A percentile compares a stretch with the other conserved stretches of the same genome.
Conservation (phyloP, 805 yeast species). For the Suhomyces sp. region DNA sequence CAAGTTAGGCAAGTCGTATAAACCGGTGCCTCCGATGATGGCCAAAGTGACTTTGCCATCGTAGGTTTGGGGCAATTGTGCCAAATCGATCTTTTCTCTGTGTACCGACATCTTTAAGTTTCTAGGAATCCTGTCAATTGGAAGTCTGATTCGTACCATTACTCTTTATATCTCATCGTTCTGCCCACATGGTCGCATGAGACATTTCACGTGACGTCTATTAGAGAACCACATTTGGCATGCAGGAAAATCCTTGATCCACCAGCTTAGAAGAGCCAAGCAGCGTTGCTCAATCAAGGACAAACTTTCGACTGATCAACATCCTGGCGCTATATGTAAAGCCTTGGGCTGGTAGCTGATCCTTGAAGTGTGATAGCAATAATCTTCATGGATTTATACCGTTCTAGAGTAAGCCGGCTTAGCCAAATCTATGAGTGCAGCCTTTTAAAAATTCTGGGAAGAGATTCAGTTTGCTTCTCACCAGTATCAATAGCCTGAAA, state of each 20-base stretch:
- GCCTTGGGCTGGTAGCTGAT: too few relatives aligned
- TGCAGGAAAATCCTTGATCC: not conserved
- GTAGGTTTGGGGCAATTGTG: slow-evolving; percentile 49
- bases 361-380: too few relatives aligned
- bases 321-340: too few relatives aligned
- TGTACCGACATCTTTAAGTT: slow-evolving; percentile 30
- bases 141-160: not conserved
- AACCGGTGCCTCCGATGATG: slow-evolving; percentile 97
- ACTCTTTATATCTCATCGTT: not conserved
- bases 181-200: not conserved
- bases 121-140: not conserved
- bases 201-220: not conserved
- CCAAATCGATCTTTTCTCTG: slow-evolving; percentile 27
- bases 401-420: too few relatives aligned
- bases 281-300: too few relatives aligned
- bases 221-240: not conserved
- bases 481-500: too few relatives aligned
- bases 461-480: too few relatives aligned
- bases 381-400: too few relatives aligned
- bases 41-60: slow-evolving; percentile 74
- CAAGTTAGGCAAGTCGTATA: slow-evolving; percentile 78
- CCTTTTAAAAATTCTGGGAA: too few relatives aligned
- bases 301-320: too few relatives aligned
- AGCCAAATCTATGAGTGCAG: too few relatives aligned
- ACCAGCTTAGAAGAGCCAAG: too few relatives aligned